Evolutionary conservation across 2,329 filamentous ascomycete species (phyloP), one percentile per base, ranked within the genome.

Genomic region (Colletotrichum karsti): DNA sequence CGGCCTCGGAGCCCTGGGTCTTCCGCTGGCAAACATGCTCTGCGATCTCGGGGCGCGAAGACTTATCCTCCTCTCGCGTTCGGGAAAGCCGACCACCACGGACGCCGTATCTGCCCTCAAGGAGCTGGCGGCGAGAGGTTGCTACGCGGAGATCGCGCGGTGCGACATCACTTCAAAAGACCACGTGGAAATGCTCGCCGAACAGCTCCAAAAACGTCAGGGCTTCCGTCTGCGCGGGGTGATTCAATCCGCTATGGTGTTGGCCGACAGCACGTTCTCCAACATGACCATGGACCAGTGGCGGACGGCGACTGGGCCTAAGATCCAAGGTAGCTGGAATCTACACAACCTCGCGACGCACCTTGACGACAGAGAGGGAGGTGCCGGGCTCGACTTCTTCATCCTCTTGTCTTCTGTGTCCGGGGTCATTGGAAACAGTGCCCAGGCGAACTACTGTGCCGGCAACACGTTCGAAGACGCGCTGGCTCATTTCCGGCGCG

Each of bases 171-270:
- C 33, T 54, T 72, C 35, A 22, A 18, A 10, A 18, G 18, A 7
- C 51, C 73, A 13, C 2, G 22, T 10, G 67, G 62, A 4, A 67
- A 65, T n/a, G 70, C 72, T 7, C 56, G 55, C 1, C 6, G 8
- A 3, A 2, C 66, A 8, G 72, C 72, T 41, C 3, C 78, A 79
- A 77, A 6, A 26, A 18, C 26, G 12, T 13, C 33, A 5, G 7
- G 18, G 6, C 13, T 24, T 15, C 15, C 53, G 6, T 67, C 75
- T 30, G 44, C 44, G 1, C 13, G 75, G 75, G 6, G 58, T 77
- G 2, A 74, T 78, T 5, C 76, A 79, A 48, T 75, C 72, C 3
- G 76, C 77, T 2, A 76, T 79, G 77, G 73, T 78, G 1, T 64
- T 79, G 1, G 48, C 66, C 18, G 72, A 73, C 64, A 42, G 44